Evolutionary conservation across 257 asterid species (phyloP), one percentile per base, ranked within the genome.

Genomic region (Marsdenia floribunda): DNA sequence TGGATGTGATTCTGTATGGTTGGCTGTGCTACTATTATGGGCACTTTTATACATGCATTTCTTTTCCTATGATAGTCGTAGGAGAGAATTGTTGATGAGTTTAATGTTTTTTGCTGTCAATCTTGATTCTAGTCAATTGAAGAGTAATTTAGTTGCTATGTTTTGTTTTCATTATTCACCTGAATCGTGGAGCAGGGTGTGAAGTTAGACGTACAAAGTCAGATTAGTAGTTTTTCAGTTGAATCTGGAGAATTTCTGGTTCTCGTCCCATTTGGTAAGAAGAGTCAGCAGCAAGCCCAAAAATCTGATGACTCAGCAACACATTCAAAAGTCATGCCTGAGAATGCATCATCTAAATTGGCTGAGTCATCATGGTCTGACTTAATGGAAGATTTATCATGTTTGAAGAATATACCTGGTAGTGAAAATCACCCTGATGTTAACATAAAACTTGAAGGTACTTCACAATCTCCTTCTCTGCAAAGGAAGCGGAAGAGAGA

Each of bases 321-420:
- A 47, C 67, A 59, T 40, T 68, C 87, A 18, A 24, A 78, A 22
- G 70, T 68, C 44, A 76, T 70, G 57, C 71, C 60, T 18, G 83
- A 76, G 68, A 80, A 77, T 67, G 46, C 83, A 64, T 82, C 80
- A 59, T 80, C 82, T 76, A 83, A 84, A 35, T 77, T 83, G 46
- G 87, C 93, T 35, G 93, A 90, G 54, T 86, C 96, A 66, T 87
- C 90, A 40, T 92, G 93, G 93, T 84, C 88, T 54, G 97, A 89
- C 68, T 69, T 90, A 89, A 87, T 83, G 92, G 84, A 85, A 82
- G 96, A 94, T 79, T 77, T 90, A 72, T 86, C 93, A 14, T 84
- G 87, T 78, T 78, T 79, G 69, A 82, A 69, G 44, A 84, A 75
- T 24, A 68, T 53, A 16, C 71, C 88, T 54, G 44, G 60, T 61